Base-by-base conservation (phyloP, 2,329 filamentous ascomycete species). In the Conoideocrella luteorostrata region DNA sequence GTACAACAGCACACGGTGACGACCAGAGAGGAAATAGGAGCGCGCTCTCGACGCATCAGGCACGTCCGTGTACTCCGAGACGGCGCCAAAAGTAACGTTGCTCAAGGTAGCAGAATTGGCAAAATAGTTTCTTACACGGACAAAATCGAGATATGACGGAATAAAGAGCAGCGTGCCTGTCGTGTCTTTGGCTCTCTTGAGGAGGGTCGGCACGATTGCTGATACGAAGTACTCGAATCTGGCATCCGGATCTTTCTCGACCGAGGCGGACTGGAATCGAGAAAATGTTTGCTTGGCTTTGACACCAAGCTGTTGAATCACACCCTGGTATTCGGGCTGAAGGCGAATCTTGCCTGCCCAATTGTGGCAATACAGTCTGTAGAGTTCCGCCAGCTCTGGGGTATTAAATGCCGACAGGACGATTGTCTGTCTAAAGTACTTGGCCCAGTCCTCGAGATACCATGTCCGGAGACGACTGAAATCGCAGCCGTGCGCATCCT, bases 111-210 rank as follows among this genome's bases (percentile, higher is more conserved):
- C 55, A 13, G 82, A 82, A 23, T 82, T 89, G 41, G 89, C 82
- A 56, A 98, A 90, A 66, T 90, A 87, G 68, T 97, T 98, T 43
- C 93, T 82, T 47, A 98, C 76, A 33, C 90, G 85, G 34, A 96
- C 85, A 62, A 97, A 97, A 68, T 98, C 93, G 47, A 96, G 82
- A 65, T 96, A 97, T 0, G 85, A 89, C 0, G 93, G 89, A 39
- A 97, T 82, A 67, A 95, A 96, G 57, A 98, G 74, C 13, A 98
- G 71, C 1, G 86, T 87, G 26, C 93, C 90, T 15, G 54, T 64
- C 1, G 74, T 70, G 45, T 81, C 78, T 47, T 78, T 80, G n/a
- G 75, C 60, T 24, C 83, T 77, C 55, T 86, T 85, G 41, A 78
- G 73, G 13, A 96, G 75, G 1, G 78, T 74, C 0, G 93, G 88